Evolutionary conservation across 352 stramenopile genomes (phyloP), one percentile per base, ranked within the genome.

Genomic region (Plasmopara muralis): DNA sequence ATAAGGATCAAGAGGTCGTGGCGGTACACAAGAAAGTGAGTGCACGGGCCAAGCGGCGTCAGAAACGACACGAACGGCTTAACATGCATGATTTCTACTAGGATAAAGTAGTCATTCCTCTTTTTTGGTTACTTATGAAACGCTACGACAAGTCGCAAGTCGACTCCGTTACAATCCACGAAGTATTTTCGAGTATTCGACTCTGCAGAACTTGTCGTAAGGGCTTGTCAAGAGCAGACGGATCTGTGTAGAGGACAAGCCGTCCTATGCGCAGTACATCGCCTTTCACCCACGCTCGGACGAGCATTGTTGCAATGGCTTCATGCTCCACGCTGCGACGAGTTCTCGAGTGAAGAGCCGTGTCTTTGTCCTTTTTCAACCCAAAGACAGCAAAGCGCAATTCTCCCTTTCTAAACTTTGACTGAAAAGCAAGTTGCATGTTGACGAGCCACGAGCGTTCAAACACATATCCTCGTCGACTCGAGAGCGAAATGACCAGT

Each of bases 11-110:
- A 13, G 50, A 77, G 6, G 52, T 71, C 30, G 25, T 82, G 13
- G 72, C 81, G n/a, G 65, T 83, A 53, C 75, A 89, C 46, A 89
- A 87, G 56, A 83, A 85, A 60, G 56, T 88, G 43, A 71, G 50
- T 14, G 68, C 77, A 18, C 77, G 82, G 9, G 52, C 64, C n/a
- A 89, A 83, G 39, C 79, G 82, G 4, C 68, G 82, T 15, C 45
- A 72, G 33, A 85, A 87, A 53, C 75, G 82, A 30, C 66, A 74
- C 28, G 47, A 64, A 42, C 68, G 71, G 28, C 47, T 89, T 28
- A 66, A 64, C 9, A 77, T 77, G 47, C 82, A 93, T 54, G 63
- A 89, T 30, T 87, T 90, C 41, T 85, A 86, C 63, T 87, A 35
- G 10, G 10, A 12, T 6, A 35, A 35, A 25, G 20, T 3, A 3